Conservation (phyloP, 2,329 filamentous ascomycete genomes). For the Colletotrichum phormii region DNA sequence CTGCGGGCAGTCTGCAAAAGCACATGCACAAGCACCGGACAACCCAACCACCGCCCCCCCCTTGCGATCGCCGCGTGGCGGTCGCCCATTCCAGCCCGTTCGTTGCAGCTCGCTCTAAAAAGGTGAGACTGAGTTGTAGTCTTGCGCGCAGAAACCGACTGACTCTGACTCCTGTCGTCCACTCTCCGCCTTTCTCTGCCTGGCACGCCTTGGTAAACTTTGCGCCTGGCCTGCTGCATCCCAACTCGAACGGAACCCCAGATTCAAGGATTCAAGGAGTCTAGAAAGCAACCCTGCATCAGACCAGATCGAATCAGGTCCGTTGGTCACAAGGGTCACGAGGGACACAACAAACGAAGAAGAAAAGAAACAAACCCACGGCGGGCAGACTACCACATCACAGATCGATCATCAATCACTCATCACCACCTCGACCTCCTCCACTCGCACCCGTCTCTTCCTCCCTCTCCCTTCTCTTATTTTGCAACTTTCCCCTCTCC, state of each 20-base stretch:
- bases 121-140: constrained; percentile 33
- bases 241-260: constrained; percentile 10
- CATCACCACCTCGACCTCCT: constrained; percentile 1
- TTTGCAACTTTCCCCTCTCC: neutral
- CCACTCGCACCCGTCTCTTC: neutral
- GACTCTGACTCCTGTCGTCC: neutral
- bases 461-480: constrained; percentile 1
- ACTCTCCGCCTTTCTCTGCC: neutral
- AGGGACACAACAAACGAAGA: constrained; percentile 17
- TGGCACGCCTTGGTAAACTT: neutral
- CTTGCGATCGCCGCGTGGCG: constrained; percentile 13
- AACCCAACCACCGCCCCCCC: neutral
- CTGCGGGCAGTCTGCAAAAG: neutral
- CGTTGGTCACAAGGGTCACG: constrained; percentile 3
- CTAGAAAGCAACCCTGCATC: constrained; percentile 17
- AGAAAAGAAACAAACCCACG: constrained; percentile 19
- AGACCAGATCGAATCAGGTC: constrained; percentile 9
- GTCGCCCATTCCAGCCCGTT: constrained; percentile 29
- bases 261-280: neutral
- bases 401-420: constrained; percentile 23
- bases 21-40: constrained; percentile 4
- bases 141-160: neutral
- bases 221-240: constrained; percentile 3
- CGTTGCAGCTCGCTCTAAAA: constrained; percentile 32
- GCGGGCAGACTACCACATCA: constrained; percentile 23